Evolutionary conservation across 495 filamentous ascomycete species (phyloP), one percentile per base, ranked within the genome.

Genomic region (Tuber microsphaerosporum): DNA sequence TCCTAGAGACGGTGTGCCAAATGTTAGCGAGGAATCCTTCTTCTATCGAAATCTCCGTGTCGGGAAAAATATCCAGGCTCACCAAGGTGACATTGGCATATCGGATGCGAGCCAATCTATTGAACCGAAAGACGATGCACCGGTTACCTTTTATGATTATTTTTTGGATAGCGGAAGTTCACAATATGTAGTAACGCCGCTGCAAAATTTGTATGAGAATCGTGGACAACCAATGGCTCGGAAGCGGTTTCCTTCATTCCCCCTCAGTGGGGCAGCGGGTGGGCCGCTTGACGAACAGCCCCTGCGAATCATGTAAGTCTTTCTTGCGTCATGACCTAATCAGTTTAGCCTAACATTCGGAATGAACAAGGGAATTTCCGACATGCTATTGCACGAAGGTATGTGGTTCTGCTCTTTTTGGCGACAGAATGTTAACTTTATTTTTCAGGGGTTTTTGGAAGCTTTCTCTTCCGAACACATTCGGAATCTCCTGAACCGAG

Each of bases 151-250:
- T 43, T 75, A 75, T 43, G n/a, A 56, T 34, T 71, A 71, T 26
- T 10, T 7, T 45, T 68, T 70, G 31, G 39, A 44, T 2, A 9
- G 31, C 8, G 44, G 39, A 39, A n/a, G 39, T 71, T 42, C 39
- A 14, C n/a, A 71, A 37, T 75, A 76, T 41, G 61, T 61, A n/a
- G 31, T 75, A 34, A 51, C 71, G 16, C 75, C 75, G 31, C 12
- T 76, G 41, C 72, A 76, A 31, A 71, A 75, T 61, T 65, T 76
- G 6, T 76, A 76, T 14, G 31, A 76, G 37, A 34, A 9, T 10
- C 6, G 17, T 31, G 65, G 39, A 8, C 8, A 22, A 71, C 20
- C 42, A 41, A 76, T 76, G 73, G 65, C 51, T n/a, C 71, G 56
- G 41, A 37, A 70, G 4, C 10, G 39, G 56, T 71, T 56, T 22